Evolutionary conservation across 805 yeast genomes (phyloP), one percentile per base, ranked within the genome.

Genomic region (Clavispora santaluciae): DNA sequence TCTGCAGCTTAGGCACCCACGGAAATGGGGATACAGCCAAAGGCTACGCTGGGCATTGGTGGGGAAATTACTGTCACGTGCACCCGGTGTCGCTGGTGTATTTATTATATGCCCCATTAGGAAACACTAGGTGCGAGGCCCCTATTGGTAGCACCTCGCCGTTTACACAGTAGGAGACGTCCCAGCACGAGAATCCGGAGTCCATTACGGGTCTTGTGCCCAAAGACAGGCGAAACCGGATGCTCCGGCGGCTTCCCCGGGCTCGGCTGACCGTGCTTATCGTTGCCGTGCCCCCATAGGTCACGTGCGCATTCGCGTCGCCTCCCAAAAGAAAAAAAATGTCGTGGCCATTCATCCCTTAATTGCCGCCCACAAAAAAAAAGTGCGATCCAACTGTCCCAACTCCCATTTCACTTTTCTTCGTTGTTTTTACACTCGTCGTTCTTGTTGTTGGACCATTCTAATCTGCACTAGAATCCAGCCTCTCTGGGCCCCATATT

Each of bases 341-440:
- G 51, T 48, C 51, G 51, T 43, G 38, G 42, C 42, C 35, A 39
- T 45, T 45, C 51, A 48, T 48, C 51, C 51, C 51, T 49, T 48
- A 48, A 48, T 48, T 48, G 51, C 51, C 46, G 50, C 43, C 40
- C 49, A 41, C 38, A 36, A 36, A 28, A 28, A 23, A 28, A 36
- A 36, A 37, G 35, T 37, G 40, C 40, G 40, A 15, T 37, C 26
- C 40, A 13, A 10, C 13, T 11, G 18, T 23, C 23, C 6, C 21
- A 28, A 18, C 26, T n/a, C 20, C 39, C 17, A 20, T 26, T 37
- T 16, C 31, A 28, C 31, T 35, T 20, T 22, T 30, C 23, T 29
- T 28, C 31, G 40, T 29, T 29, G 31, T 37, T 37, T 37, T 25
- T 35, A 15, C 37, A 33, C 18, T 21, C 24, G 36, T 13, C 22